These are phyloP conservation scores for Striga asiatica DNA, from an alignment of 257 asterid genomes.

Conservation along the genomic window DNA sequence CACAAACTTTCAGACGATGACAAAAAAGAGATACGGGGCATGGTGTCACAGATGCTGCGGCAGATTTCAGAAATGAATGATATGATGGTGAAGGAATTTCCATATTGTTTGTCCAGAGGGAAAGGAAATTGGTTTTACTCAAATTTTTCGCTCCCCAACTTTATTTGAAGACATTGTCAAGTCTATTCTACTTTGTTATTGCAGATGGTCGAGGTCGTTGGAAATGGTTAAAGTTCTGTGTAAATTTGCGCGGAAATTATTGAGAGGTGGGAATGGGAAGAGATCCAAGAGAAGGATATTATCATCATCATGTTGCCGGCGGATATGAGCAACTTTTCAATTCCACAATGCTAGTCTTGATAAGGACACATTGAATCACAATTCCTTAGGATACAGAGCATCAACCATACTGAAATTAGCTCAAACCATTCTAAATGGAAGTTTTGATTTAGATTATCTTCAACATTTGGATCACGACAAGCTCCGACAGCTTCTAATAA, in stretches of 20 bases:
- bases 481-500: neutral
- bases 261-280: neutral
- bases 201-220: slow-evolving; percentile 28
- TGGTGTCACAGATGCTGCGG: slow-evolving; percentile 46
- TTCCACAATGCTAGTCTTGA: slow-evolving; percentile 18
- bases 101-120: slow-evolving; percentile 26
- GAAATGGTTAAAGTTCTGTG: slow-evolving; percentile 34
- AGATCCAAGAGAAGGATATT: too few species aligned
- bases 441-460: slow-evolving; percentile 3
- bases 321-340: slow-evolving; percentile 22
- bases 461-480: neutral
- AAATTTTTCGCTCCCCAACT: slow-evolving; percentile 41
- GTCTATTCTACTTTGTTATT: slow-evolving; percentile 33
- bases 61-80: slow-evolving; percentile 27
- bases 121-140: slow-evolving; percentile 27
- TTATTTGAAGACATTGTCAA: slow-evolving; percentile 45
- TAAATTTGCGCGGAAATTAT: neutral
- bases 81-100: slow-evolving; percentile 18
- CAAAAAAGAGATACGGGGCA: slow-evolving; percentile 16
- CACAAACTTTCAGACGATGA: slow-evolving; percentile 4
- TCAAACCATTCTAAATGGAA: slow-evolving; percentile 13
- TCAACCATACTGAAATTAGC: slow-evolving; percentile 17
- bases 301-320: neutral
- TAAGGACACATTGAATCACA: slow-evolving; percentile 15
- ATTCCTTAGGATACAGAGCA: slow-evolving; percentile 30